Evolutionary conservation across 1,284 basidiomycete genomes (phyloP), one percentile per base, ranked within the genome.

Genomic region (Chalciporus piperatoides): DNA sequence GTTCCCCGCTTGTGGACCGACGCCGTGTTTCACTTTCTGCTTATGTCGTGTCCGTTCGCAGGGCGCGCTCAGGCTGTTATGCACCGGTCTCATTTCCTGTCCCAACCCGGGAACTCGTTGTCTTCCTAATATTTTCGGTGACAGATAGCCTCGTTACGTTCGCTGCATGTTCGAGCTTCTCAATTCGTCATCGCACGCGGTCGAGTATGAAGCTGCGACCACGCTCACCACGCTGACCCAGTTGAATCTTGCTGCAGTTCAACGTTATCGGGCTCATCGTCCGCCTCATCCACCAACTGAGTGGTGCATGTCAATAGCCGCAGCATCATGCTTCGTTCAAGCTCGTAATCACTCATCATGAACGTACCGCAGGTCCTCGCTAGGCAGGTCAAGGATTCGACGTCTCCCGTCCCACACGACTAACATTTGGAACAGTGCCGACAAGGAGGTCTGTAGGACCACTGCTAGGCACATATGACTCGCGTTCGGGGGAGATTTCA

Each of bases 161-260:
- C 84, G 93, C 38, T 84, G 83, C 68, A 94, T 99, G 65, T 97
- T 95, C 51, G 94, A 98, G 67, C 80, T 99, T n/a, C 80, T 99
- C 51, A 90, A 90, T 61, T 87, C 90, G 7, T 76, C 90, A 0
- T 96, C 92, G 12, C 91, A 96, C 68, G 91, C 94, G 3, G 96
- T 99, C 62, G 98, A 97, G 70, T 99, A 99, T 65, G 96, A 99
- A 67, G 95, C 97, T 8, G 96, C 97, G 1, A 94, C 90, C 6
- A 97, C 92, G 3, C 79, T 99, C 43, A 98, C 96, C 0, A 88
- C 90, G 2, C 79, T 99, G 41, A 98, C 96, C 0, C 92, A 97
- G 19, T 19, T 19, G 71, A 97, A 97, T 68, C 88, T 95, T 3
- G 92, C 92, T 17, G 96, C 97, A 17, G 84, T 19, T 99, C 58